A percentile compares a stretch with the other conserved stretches of the same genome.
Conservation (phyloP, 2,329 filamentous ascomycete species). For the Pseudopyrenochaeta lycopersici region DNA sequence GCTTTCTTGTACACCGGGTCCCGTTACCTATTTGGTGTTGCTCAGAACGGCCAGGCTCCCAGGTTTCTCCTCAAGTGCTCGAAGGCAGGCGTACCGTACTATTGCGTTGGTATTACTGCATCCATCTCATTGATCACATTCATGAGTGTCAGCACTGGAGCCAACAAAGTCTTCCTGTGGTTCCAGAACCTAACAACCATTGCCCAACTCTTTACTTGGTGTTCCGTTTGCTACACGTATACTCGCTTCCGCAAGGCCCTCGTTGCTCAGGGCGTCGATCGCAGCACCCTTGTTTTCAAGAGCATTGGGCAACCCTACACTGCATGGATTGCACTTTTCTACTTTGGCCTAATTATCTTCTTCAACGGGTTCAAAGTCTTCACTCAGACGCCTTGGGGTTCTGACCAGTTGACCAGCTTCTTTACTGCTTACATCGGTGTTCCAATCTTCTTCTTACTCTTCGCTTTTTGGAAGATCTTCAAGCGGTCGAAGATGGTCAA, state of each 20-base stretch:
- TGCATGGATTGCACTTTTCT: slow-evolving; percentile 67
- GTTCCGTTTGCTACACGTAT: slow-evolving; percentile 64
- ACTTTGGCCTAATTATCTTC: slow-evolving; percentile 64
- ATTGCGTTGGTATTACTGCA: slow-evolving; percentile 47
- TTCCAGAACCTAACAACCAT: slow-evolving; percentile 74
- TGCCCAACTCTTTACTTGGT: slow-evolving; percentile 64
- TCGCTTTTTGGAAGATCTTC: slow-evolving; percentile 70
- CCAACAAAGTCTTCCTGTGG: slow-evolving; percentile 68
- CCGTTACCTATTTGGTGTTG: slow-evolving; percentile 60
- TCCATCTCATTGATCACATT: slow-evolving; percentile 59
- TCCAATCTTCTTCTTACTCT: slow-evolving; percentile 56
- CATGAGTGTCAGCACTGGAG: slow-evolving; percentile 58
- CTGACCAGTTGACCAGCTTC: slow-evolving; percentile 54
- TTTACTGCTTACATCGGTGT: slow-evolving; percentile 61
- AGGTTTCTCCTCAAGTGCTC: slow-evolving; percentile 60
- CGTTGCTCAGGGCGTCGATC: slow-evolving; percentile 63
- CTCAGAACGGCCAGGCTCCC: slow-evolving; percentile 63
- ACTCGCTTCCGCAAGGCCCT: slow-evolving; percentile 62
- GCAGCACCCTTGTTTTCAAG: slow-evolving; percentile 60
- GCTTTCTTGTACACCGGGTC: slow-evolving; percentile 67
- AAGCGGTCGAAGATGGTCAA: slow-evolving; percentile 66
- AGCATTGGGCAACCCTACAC: slow-evolving; percentile 60
- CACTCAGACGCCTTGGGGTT: slow-evolving; percentile 51
- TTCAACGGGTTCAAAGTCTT: slow-evolving; percentile 73
- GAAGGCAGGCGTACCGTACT: slow-evolving; percentile 55